These are phyloP conservation scores for Nakazawaea populi DNA, from an alignment of 805 yeast genomes.

Conservation along the genomic window DNA sequence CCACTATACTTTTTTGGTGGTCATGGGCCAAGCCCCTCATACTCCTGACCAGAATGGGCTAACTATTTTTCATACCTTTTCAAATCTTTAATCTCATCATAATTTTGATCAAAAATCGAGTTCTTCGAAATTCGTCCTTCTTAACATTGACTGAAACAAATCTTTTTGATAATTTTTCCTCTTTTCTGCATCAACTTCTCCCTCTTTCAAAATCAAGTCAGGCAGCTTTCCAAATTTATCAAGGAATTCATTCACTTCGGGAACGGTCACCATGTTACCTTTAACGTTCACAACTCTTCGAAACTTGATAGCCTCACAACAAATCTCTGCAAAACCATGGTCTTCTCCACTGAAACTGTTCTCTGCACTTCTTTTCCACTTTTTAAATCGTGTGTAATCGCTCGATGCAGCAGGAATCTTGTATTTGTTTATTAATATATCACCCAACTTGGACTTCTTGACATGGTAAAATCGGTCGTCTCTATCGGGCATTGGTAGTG, in stretches of 20 bases:
- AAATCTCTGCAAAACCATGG: slow-evolving; percentile 40
- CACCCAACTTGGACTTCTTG: slow-evolving; percentile 57
- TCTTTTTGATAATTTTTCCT: slow-evolving; percentile 33
- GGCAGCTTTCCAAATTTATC: slow-evolving; percentile 33
- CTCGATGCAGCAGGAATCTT: slow-evolving; percentile 55
- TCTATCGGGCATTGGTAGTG: slow-evolving; percentile 55
- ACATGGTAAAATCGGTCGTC: slow-evolving; percentile 54
- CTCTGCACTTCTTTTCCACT: slow-evolving; percentile 41
- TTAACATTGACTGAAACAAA: slow-evolving; percentile 44
- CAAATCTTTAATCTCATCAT: slow-evolving; percentile 55
- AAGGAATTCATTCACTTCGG: slow-evolving; percentile 41
- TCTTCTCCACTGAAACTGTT: slow-evolving; percentile 24
- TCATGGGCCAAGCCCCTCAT: slow-evolving; percentile 66
- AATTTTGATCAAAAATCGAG: slow-evolving; percentile 64
- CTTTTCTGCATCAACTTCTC: slow-evolving; percentile 5
- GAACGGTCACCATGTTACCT: slow-evolving; percentile 35
- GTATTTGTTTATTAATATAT: slow-evolving; percentile 40
- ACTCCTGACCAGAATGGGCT: slow-evolving; percentile 58
- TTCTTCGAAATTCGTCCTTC: slow-evolving; percentile 53
- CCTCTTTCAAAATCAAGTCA: slow-evolving; percentile 1
- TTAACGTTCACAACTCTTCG: slow-evolving; percentile 34
- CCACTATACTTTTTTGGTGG: slow-evolving; percentile 57
- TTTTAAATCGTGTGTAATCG: slow-evolving; percentile 45
- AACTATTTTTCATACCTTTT: slow-evolving; percentile 51
- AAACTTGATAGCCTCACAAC: slow-evolving; percentile 43